Evolutionary conservation across 306 rosid genomes (phyloP).

Genomic region (Ceratonia siliqua): DNA sequence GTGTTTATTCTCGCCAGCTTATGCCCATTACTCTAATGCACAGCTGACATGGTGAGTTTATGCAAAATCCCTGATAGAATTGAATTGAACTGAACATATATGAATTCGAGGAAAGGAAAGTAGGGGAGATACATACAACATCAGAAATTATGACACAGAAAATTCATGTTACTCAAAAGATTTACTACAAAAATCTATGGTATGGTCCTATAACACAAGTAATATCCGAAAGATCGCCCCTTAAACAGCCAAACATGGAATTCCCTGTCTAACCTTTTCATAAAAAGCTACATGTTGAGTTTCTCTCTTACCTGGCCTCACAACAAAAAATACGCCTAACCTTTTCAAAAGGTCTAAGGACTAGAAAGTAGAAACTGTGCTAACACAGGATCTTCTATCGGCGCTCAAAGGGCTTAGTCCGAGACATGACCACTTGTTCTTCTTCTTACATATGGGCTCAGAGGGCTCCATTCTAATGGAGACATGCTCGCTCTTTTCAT

Average conservation of each 20-base stretch:
- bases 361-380: slow-evolving; percentile 28
- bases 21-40: background rate
- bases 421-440: slow-evolving; percentile 42
- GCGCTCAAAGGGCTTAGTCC: slow-evolving; percentile 25
- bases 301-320: background rate
- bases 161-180: slow-evolving; percentile 18
- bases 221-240: background rate
- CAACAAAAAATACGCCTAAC: background rate
- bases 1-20: background rate
- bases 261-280: slow-evolving; percentile 22
- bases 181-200: slow-evolving; percentile 4
- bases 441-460: slow-evolving; percentile 26
- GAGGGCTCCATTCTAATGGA: slow-evolving; percentile 27
- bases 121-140: background rate
- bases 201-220: background rate
- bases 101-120: background rate
- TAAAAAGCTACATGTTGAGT: slow-evolving; percentile 28
- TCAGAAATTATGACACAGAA: background rate
- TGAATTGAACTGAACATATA: background rate
- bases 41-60: background rate
- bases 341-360: slow-evolving; percentile 24
- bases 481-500: slow-evolving; percentile 40
- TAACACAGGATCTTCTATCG: background rate
- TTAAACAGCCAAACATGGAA: slow-evolving; percentile 8
- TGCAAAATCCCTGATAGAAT: background rate